Evolutionary conservation across 345 rosid genomes (phyloP), one percentile per base, ranked within the genome.

Genomic region (Lumnitzera littorea): DNA sequence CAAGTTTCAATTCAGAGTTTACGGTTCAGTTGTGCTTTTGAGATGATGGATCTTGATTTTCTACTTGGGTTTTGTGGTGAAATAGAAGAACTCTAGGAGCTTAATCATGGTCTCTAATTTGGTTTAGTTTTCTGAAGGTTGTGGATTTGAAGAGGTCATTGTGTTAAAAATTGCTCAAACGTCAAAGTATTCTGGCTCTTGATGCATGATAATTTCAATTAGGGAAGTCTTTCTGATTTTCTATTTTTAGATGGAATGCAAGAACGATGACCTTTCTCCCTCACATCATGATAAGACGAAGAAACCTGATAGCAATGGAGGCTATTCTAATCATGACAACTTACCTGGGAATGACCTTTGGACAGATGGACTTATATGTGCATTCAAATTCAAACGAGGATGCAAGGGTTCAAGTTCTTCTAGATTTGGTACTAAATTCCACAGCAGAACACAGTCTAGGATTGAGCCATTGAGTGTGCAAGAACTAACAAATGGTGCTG

Each of bases 351-450:
- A 74, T 74, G 87, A 83, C 59, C 82, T 84, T 41, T 94, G 99
- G 99, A 82, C 67, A 13, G 94, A 87, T 63, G 99, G 99, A 63
- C 86, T 94, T 61, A 82, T 94, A 24, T 89, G 91, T 49, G 97
- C 95, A 67, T 92, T 87, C 72, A 97, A 90, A 61, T 86, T 76
- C 56, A 70, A 86, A 43, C 74, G 81, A 59, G 84, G 79, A 51
- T 77, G 29, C 24, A 81, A 16, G 66, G 74, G 69, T 63, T 53
- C 75, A 9, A 2, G 49, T 36, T 55, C 13, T 52, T 50, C 76
- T 23, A 78, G 64, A 53, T 51, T 68, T 50, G 48, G 66, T 56
- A 53, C 82, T 14, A 82, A 60, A 63, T 55, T 48, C n/a, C 50
- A 46, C 1, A 50, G 53, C 56, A 69, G 69, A 57, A 48, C 55